phyloP scores from a whole-genome alignment of 192 early-diverging fungal species.

The Entrophospora sp. region DNA sequence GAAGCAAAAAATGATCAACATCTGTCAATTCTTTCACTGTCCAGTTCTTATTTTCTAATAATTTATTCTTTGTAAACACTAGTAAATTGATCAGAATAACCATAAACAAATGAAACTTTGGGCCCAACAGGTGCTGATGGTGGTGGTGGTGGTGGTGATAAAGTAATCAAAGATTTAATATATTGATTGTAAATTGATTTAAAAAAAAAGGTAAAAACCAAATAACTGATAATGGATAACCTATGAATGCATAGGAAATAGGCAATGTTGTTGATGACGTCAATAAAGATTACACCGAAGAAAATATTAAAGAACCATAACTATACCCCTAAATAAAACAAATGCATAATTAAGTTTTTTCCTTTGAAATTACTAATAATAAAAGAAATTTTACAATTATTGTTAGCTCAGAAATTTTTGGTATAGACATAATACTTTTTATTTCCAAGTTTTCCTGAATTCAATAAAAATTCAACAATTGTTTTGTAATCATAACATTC shows the following conservation, averaged over 20 bases:
- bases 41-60: background rate
- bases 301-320: slow-evolving; percentile 16
- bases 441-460: background rate
- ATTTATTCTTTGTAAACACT: background rate
- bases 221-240: slow-evolving; percentile 8
- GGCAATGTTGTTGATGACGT: background rate
- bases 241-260: slow-evolving; percentile 6
- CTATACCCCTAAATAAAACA: slow-evolving; percentile 1
- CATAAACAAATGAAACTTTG: slow-evolving; percentile 18
- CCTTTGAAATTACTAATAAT: too few relatives aligned
- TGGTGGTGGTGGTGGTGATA: background rate
- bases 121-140: too few relatives aligned
- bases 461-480: slow-evolving; percentile 27
- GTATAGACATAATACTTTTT: background rate
- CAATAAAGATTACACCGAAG: slow-evolving; percentile 1
- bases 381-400: slow-evolving; percentile 12
- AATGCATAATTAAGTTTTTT: background rate
- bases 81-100: slow-evolving; percentile 19
- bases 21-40: background rate
- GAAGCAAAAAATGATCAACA: slow-evolving; percentile 12
- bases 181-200: background rate
- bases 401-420: background rate
- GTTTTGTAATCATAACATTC: slow-evolving; percentile 33
- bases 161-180: background rate
- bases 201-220: slow-evolving; percentile 16